Evolutionary conservation across 768 basidiomycete species (phyloP).

Genomic region (Mycena galericulata): DNA sequence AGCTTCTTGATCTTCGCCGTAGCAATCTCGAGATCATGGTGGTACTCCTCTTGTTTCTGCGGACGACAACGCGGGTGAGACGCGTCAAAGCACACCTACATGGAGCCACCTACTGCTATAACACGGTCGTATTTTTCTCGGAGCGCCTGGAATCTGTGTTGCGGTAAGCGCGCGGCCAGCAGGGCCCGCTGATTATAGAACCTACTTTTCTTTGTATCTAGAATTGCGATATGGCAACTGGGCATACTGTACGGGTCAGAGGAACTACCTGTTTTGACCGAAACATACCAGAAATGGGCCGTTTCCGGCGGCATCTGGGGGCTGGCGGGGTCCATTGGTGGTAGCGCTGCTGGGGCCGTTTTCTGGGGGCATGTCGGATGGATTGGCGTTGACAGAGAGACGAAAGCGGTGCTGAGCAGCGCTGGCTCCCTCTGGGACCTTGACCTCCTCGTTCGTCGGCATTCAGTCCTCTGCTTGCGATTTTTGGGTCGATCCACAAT

Average conservation of each 20-base stretch:
- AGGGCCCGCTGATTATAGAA: neutral
- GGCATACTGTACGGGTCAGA: conserved; percentile 14
- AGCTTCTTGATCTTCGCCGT: conserved; percentile 56
- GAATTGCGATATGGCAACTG: conserved; percentile 29
- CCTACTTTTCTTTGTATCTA: conserved; percentile 48
- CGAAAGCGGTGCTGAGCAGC: conserved; percentile 33
- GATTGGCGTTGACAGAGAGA: conserved; percentile 17
- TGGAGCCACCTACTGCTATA: conserved; percentile 47
- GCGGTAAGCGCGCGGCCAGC: neutral
- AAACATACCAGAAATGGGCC: conserved; percentile 20
- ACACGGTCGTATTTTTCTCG: conserved; percentile 61
- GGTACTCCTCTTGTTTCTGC: conserved; percentile 52
- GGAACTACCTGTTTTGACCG: neutral
- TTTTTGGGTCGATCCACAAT: conserved; percentile 10
- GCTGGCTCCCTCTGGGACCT: conserved; percentile 16
- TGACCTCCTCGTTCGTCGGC: conserved; percentile 23
- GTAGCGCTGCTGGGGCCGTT: neutral
- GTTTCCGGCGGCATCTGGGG: neutral
- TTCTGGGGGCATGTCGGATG: neutral
- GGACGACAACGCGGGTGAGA: too few relatives aligned
- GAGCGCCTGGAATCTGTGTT: conserved; percentile 57
- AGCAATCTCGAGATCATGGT: conserved; percentile 54
- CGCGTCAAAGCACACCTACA: neutral
- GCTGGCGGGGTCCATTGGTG: neutral
- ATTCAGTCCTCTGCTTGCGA: conserved; percentile 1